Base-by-base conservation (phyloP, 257 asterid genomes). In the Ehretia macrophylla region DNA sequence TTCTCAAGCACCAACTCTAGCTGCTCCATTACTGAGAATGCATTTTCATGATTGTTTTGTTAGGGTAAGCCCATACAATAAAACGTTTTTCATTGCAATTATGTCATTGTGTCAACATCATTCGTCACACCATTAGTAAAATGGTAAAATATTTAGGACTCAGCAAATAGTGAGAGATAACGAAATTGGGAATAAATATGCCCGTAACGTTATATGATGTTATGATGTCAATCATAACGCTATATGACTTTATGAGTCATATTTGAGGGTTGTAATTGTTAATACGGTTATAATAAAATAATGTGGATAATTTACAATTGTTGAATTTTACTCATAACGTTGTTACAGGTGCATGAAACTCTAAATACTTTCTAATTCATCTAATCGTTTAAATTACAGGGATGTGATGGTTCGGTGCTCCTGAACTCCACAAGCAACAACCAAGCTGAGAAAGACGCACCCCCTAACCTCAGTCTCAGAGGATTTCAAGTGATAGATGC, bases 371-470 rank as follows among this genome's bases (percentile, higher is more conserved):
- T 17, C 8, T 1, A 27, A 20, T 18, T 37, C 17, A 1, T 44
- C 0, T 51, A 21, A 10, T 21, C 0, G 1, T 3, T 62, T 5
- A 8, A 4, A 17, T 47, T 37, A 40, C 73, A 68, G 73, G 73
- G 73, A 14, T 68, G 73, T 55, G 73, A 68, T 68, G 73, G 63
- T 17, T 68, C 73, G 8, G 67, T 68, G 0, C 67, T 68, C 11
- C 56, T 68, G 17, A 62, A 68, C 39, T 60, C 61, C 3, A 60
- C 47, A 11, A 18, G 42, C 4, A 64, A 58, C 10, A 68, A 55
- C 50, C 56, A 35, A 23, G 35, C 73, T 0, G 73, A 68, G 27
- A 68, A 68, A 21, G 58, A 45, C 16, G 62, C 63, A 8, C 45
- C 42, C 48, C 73, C 73, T 11, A 68, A 68, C 57, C 10, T 19